These are phyloP conservation scores for Dinochytrium kinnereticum DNA, from an alignment of 371 early-diverging fungal genomes.

Conservation along the genomic window DNA sequence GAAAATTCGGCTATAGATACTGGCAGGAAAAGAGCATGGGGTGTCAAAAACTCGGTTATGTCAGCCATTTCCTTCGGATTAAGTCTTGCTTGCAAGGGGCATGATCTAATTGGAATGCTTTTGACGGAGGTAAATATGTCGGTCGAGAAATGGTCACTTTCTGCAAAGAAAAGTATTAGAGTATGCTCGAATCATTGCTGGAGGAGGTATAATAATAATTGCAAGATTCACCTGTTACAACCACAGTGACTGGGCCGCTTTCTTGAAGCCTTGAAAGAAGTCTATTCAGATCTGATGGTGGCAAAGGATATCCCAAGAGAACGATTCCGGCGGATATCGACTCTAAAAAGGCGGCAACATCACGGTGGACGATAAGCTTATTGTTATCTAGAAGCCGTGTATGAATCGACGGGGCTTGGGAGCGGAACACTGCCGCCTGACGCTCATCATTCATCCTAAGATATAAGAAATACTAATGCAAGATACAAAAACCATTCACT, in stretches of 20 bases:
- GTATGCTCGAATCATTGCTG: too few relatives aligned
- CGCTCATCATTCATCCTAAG: neutral
- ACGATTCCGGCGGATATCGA: neutral
- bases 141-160: too few relatives aligned
- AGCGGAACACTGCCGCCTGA: neutral
- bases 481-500: slow-evolving; percentile 22
- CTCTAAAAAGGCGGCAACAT: neutral
- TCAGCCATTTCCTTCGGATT: too few relatives aligned
- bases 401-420: neutral
- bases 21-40: too few relatives aligned
- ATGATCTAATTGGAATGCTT: too few relatives aligned
- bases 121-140: too few relatives aligned
- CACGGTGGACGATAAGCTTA: neutral
- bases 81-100: too few relatives aligned
- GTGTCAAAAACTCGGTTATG: too few relatives aligned
- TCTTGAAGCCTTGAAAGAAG: neutral
- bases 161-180: too few relatives aligned
- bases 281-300: too few relatives aligned
- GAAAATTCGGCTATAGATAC: too few relatives aligned
- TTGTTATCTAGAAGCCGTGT: neutral
- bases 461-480: neutral
- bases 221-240: neutral
- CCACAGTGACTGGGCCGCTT: neutral
- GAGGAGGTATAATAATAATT: too few relatives aligned
- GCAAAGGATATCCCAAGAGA: neutral